Base-by-base conservation (phyloP, 1,139 yeast genomes). In the Saccharomyces hybrid region DNA sequence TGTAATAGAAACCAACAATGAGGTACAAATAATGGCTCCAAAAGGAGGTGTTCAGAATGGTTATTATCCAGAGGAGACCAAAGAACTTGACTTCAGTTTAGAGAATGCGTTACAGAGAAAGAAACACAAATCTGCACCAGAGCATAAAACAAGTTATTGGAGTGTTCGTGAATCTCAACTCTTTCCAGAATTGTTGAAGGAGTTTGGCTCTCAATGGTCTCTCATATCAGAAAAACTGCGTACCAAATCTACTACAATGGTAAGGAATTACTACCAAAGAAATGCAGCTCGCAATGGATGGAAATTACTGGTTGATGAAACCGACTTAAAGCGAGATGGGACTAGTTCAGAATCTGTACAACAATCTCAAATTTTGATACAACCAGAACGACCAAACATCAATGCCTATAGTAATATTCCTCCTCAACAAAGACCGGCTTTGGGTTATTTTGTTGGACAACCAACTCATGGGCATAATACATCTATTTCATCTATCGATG, bases 191-290 rank as follows among this genome's bases (percentile, higher is more conserved):
- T 72, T 90, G 32, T 69, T 91, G 51, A 75, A 74, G 49, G 75
- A 79, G 47, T 79, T 76, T 71, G 98, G 98, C 5, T 81, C 93
- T 0, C 83, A 83, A 56, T 91, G 97, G 96, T 82, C 83, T 1
- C 73, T 77, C 2, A 88, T 91, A 61, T 86, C 96, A 0, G 82
- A 80, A 55, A 81, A 79, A 53, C 73, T 91, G 62, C 78, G 83
- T 29, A 83, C 93, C 3, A 90, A 90, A 69, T 84, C 95, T 1
- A 81, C 91, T 0, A 85, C 93, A 0, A 88, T 89, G 96, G 95
- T 90, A 1, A 77, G 90, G 54, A 90, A 90, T 64, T 90, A 86
- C 65, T 91, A 77, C 68, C 82, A 80, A 61, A 77, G 90, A 62
- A 84, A 85, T 68, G 85, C 87, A 1, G 84, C 79, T 38, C 80